Base-by-base conservation (phyloP, 306 rosid species). In the Astragalus glycyphyllos region DNA sequence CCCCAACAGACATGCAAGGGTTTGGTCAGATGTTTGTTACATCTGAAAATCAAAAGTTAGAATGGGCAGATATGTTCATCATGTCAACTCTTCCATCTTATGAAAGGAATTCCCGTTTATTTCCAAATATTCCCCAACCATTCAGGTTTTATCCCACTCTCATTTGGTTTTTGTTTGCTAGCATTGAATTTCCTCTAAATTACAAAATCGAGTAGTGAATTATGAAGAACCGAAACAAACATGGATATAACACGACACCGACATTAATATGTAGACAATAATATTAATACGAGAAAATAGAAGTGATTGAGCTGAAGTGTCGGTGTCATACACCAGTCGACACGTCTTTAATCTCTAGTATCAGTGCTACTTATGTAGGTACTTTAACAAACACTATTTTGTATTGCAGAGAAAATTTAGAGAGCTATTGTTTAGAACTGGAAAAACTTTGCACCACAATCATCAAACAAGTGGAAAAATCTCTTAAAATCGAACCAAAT, bases 1-100 rank as follows among this genome's bases (percentile, higher is more conserved):
- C 63, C 4, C 31, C 73, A 12, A 65, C 47, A 16, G 58, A 74
- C 3, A 6, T 23, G 4, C 47, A 76, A 4, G 80, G 75, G 0
- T 76, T 58, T 58, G 80, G 80, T 10, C 80, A 76, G 6, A 4
- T 67, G 23, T 68, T 58, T 68, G 69, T 76, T 76, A 12, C 29
- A 26, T 76, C 80, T 7, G 69, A 68, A 38, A 31, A 76, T 4
- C 75, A 76, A 50, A 68, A 76, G 47, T 26, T 76, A 4, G 80
- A 76, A 8, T 68, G 80, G 80, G 55, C 63, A 38, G 80, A 76
- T 40, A 0, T 48, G 1, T 68, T 76, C 4, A 37, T 0, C 63
- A 38, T 38, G 2, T 11, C 5, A 1, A 76, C 80, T 15, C 69
- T 37, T 58, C 80, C 80, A 23, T 38, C 7, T 4, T 0, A 68